Conservation (phyloP, 176 grass and related monocot genomes). For the Guadua angustifolia region DNA sequence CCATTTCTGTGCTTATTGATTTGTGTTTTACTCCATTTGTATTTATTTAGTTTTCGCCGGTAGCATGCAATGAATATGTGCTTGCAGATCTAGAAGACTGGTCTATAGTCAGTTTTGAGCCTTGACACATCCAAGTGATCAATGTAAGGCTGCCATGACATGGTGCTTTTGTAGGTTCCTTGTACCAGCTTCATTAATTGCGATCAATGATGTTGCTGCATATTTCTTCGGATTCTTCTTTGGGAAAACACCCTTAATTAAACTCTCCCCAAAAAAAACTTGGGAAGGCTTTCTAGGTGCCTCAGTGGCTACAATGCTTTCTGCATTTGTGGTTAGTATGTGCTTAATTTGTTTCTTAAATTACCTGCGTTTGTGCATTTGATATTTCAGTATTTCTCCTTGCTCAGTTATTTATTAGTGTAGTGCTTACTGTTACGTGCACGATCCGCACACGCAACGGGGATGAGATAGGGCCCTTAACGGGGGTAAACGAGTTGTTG, state of each 20-base stretch:
- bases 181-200: conserved; percentile 82
- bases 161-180: conserved; percentile 69
- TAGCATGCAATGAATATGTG: background rate
- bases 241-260: conserved; percentile 90
- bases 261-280: conserved; percentile 94
- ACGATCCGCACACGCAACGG: too few species aligned
- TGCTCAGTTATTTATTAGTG: background rate
- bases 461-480: too few species aligned
- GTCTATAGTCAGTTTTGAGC: background rate
- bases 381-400: background rate
- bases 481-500: too few species aligned
- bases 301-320: conserved; percentile 78
- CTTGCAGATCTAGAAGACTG: background rate
- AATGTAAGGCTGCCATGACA: conserved; percentile 31
- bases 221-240: conserved; percentile 98
- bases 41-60: conserved; percentile 14
- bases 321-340: conserved; percentile 83
- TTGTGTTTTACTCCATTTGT: background rate
- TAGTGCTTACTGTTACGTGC: background rate
- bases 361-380: background rate
- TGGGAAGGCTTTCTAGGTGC: conserved; percentile 94
- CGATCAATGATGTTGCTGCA: conserved; percentile 86
- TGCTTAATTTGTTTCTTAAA: conserved; percentile 28
- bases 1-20: background rate
- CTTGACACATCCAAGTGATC: background rate